Conservation (phyloP, 2,329 filamentous ascomycete genomes). For the Pestalotiopsis sp. region DNA sequence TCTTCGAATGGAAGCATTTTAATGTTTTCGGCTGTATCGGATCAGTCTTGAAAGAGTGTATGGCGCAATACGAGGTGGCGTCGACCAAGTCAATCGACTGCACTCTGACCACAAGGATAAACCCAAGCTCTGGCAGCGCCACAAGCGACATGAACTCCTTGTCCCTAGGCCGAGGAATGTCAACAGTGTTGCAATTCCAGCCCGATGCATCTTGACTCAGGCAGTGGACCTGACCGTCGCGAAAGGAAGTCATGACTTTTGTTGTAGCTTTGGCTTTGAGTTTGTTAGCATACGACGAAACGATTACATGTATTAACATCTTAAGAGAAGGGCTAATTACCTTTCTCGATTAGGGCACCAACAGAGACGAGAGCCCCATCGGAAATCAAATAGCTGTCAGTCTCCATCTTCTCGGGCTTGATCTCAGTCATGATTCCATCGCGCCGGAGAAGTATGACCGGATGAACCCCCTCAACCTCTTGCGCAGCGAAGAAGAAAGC, state of each 20-base stretch:
- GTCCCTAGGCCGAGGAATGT: conserved; percentile 38
- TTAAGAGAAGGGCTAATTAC: conserved; percentile 32
- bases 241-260: conserved; percentile 34
- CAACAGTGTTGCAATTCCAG: conserved; percentile 55
- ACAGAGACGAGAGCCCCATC: conserved; percentile 53
- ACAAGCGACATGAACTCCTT: conserved; percentile 59
- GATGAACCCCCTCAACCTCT: conserved; percentile 38
- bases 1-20: conserved; percentile 59
- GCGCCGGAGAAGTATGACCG: conserved; percentile 63
- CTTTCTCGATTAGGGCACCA: conserved; percentile 46
- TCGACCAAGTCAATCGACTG: conserved; percentile 64
- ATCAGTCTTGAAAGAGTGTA: conserved; percentile 66
- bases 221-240: conserved; percentile 30
- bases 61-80: conserved; percentile 53
- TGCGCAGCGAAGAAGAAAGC: conserved; percentile 65
- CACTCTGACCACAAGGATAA: conserved; percentile 62
- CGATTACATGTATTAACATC: not conserved
- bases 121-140: conserved; percentile 58
- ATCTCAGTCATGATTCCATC: conserved; percentile 67
- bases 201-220: conserved; percentile 36
- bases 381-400: conserved; percentile 51
- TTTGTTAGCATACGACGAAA: conserved; percentile 1
- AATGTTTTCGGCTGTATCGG: conserved; percentile 62
- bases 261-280: conserved; percentile 24
- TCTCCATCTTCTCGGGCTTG: conserved; percentile 45